Evolutionary conservation across 2,329 filamentous ascomycete genomes (phyloP).

Genomic region (Sporothrix mexicana): DNA sequence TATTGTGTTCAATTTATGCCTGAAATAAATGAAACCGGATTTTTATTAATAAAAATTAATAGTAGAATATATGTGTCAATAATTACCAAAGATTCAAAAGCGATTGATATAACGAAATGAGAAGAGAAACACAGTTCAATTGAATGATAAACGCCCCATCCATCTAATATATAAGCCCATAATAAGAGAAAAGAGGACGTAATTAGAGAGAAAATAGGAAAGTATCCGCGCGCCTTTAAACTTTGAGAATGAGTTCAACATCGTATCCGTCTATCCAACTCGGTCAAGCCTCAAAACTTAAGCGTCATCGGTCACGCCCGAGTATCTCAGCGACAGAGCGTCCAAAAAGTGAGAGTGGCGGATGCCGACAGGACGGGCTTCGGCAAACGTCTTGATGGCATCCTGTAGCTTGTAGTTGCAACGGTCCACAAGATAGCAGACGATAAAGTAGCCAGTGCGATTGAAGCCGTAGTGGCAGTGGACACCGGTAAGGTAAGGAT

Average conservation of each 20-base stretch:
- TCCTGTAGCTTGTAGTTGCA: constrained; percentile 73
- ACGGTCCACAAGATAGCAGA: constrained; percentile 86
- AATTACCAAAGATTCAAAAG: neutral
- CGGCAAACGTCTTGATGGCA: constrained; percentile 79
- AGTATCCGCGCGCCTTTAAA: neutral
- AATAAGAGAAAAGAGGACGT: neutral
- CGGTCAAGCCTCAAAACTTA: neutral
- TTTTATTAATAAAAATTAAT: neutral
- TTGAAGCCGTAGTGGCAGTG: constrained; percentile 98
- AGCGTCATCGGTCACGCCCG: constrained; percentile 24
- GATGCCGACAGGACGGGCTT: constrained; percentile 78
- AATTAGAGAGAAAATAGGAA: neutral
- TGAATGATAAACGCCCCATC: constrained; percentile 25
- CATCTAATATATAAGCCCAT: neutral
- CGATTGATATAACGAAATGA: neutral
- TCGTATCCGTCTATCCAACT: neutral
- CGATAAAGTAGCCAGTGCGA: constrained; percentile 87
- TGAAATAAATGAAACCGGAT: neutral
- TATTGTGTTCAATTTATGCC: too few relatives aligned
- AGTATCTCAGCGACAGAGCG: constrained; percentile 78
- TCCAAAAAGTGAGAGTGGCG: constrained; percentile 89
- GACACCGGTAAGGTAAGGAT: constrained; percentile 67
- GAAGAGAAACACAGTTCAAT: neutral
- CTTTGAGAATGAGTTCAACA: neutral
- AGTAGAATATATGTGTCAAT: too few relatives aligned